Conservation (phyloP, 192 early-diverging fungal genomes). For the Obelidium mucronatum region DNA sequence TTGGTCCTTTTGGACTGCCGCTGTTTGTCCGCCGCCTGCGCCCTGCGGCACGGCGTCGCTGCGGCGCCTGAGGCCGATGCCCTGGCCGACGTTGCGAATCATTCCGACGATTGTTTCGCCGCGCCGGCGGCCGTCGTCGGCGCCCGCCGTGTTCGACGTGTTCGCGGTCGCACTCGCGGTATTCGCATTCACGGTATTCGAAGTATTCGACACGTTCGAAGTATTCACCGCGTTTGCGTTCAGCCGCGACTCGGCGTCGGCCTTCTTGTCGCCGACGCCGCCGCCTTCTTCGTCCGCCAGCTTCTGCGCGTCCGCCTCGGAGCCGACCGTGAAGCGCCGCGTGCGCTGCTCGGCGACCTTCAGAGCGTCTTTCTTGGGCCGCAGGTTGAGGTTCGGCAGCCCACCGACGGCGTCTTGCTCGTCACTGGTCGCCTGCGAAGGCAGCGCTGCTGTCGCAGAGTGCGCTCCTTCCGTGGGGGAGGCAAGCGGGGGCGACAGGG, state of each 20-base stretch:
- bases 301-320: slow-evolving; percentile 55
- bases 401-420: neutral
- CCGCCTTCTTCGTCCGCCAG: slow-evolving; percentile 46
- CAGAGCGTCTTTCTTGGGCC: neutral
- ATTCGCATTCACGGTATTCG: slow-evolving; percentile 1
- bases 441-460: slow-evolving; percentile 13
- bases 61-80: slow-evolving; percentile 7
- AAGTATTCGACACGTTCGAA: neutral
- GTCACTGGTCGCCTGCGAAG: neutral
- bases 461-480: slow-evolving; percentile 9
- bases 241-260: neutral
- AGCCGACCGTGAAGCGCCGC: slow-evolving; percentile 61
- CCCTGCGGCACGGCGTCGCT: neutral
- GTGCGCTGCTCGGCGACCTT: slow-evolving; percentile 2
- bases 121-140: slow-evolving; percentile 38
- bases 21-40: neutral
- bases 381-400: neutral
- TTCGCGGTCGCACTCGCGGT: neutral
- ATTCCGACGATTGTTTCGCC: slow-evolving; percentile 63
- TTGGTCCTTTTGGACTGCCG: too few relatives aligned
- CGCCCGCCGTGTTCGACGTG: neutral
- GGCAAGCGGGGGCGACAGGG: slow-evolving; percentile 19
- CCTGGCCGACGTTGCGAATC: slow-evolving; percentile 25
- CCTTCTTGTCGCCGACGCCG: neutral
- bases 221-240: neutral